phyloP scores from a whole-genome alignment of 108 stramenopile genomes.

The Nitzschia inconspicua region DNA sequence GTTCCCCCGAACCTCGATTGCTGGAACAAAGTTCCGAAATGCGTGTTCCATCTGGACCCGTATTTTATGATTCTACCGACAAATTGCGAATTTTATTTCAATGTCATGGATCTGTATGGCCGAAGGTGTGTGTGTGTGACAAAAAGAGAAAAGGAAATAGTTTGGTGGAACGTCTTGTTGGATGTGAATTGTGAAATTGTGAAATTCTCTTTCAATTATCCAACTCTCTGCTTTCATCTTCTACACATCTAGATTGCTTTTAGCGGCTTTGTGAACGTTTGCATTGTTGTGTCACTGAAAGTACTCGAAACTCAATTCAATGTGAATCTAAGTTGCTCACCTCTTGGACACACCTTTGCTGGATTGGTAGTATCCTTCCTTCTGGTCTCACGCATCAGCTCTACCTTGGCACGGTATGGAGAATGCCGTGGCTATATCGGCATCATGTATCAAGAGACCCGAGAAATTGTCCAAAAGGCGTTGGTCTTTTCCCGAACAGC shows the following conservation, averaged over 20 bases:
- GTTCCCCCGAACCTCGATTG: too few species aligned
- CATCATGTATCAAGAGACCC: neutral
- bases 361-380: neutral
- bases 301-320: neutral
- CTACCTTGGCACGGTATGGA: neutral
- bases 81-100: neutral
- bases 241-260: too few species aligned
- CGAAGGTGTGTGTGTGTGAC: too few species aligned
- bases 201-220: too few species aligned
- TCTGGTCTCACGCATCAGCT: neutral
- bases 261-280: neutral
- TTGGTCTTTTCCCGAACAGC: constrained; percentile 15
- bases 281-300: neutral
- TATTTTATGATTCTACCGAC: neutral
- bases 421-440: neutral
- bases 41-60: constrained; percentile 6
- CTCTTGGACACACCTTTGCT: neutral
- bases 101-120: neutral
- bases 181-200: too few species aligned
- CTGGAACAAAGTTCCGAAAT: too few species aligned
- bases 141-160: too few species aligned
- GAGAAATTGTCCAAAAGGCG: constrained; percentile 27
- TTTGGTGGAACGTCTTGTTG: too few species aligned
- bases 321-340: neutral
- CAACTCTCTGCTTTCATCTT: too few species aligned